Evolutionary conservation across 108 stramenopile genomes (phyloP).

Genomic region (Cyclotella cryptica): DNA sequence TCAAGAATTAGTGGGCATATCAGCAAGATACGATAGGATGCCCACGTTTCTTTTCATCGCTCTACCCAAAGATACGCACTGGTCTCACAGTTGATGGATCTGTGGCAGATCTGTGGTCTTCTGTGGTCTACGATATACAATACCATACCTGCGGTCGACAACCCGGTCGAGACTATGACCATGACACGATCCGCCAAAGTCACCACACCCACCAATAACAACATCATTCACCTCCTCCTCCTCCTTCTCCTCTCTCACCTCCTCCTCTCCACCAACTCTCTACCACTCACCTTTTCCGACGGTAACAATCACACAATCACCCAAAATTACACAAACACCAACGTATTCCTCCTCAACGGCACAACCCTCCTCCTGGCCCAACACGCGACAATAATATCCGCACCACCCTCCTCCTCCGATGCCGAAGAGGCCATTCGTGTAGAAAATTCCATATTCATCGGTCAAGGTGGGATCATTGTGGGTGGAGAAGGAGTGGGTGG

Average conservation of each 20-base stretch:
- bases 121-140: no score
- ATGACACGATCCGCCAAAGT: no score
- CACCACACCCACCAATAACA: no score
- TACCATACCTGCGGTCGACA: no score
- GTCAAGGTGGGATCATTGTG: background rate
- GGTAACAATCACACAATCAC: conserved; percentile 7
- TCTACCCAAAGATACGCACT: no score
- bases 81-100: no score
- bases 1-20: no score
- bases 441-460: conserved; percentile 25
- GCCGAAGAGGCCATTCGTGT: conserved; percentile 31
- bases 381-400: background rate
- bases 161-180: no score
- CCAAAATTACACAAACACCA: conserved; percentile 7
- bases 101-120: no score
- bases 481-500: conserved; percentile 30
- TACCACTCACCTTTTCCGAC: conserved; percentile 6
- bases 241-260: background rate
- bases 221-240: background rate
- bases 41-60: no score
- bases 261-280: background rate
- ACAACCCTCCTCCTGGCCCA: conserved; percentile 19
- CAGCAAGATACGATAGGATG: no score
- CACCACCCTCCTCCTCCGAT: conserved; percentile 15
- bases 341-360: conserved; percentile 14